Evolutionary conservation across 352 stramenopile genomes (phyloP).

Genomic region (Globisporangium megalacanthum): DNA sequence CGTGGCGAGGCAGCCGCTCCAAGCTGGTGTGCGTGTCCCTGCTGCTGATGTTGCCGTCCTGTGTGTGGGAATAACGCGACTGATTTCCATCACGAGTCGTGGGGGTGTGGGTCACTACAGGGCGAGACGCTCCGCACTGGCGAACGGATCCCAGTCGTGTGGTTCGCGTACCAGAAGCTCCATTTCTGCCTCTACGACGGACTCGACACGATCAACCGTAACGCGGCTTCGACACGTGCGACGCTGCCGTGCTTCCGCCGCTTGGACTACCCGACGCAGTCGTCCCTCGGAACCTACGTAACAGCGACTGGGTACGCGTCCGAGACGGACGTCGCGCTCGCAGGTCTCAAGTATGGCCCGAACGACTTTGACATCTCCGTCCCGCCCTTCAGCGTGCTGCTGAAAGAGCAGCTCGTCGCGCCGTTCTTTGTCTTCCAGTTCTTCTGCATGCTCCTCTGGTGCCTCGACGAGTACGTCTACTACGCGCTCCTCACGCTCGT

Average conservation of each 20-base stretch:
- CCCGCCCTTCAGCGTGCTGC: slow-evolving; percentile 74
- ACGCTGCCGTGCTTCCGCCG: slow-evolving; percentile 25
- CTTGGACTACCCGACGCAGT: slow-evolving; percentile 38
- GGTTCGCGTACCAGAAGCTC: slow-evolving; percentile 77
- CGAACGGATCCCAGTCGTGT: slow-evolving; percentile 36
- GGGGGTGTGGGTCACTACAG: neutral
- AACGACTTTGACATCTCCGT: slow-evolving; percentile 89
- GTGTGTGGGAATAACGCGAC: neutral
- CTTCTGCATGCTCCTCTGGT: slow-evolving; percentile 95
- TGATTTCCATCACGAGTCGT: neutral
- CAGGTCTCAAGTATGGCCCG: slow-evolving; percentile 30
- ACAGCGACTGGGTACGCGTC: slow-evolving; percentile 14
- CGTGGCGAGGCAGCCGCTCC: slow-evolving; percentile 15
- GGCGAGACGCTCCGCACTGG: slow-evolving; percentile 13
- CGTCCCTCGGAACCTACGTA: slow-evolving; percentile 21
- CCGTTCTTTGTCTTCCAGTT: slow-evolving; percentile 98
- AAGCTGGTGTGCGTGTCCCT: slow-evolving; percentile 7
- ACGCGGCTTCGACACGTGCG: neutral
- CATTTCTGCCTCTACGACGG: slow-evolving; percentile 58
- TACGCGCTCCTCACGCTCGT: slow-evolving; percentile 95
- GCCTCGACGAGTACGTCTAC: slow-evolving; percentile 97
- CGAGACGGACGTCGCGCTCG: slow-evolving; percentile 13
- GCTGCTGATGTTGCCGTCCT: neutral
- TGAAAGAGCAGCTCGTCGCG: slow-evolving; percentile 91
- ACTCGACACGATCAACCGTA: slow-evolving; percentile 20